phyloP scores from a whole-genome alignment of 495 filamentous ascomycete genomes.

The Usnea hakonensis region DNA sequence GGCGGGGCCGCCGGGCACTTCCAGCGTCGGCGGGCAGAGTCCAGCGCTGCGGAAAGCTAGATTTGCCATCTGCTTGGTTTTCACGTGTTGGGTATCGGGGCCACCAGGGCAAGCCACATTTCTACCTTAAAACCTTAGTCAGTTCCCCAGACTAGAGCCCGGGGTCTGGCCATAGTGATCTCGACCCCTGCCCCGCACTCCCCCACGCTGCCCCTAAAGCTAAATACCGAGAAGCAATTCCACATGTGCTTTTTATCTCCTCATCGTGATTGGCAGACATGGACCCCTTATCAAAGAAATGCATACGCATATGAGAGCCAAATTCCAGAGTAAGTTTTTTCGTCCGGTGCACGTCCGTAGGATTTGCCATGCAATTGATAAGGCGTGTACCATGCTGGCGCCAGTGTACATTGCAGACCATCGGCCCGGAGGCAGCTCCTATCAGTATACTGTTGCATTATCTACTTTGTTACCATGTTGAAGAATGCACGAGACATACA shows the following conservation, averaged over 20 bases:
- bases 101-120: background rate
- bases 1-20: slow-evolving; percentile 21
- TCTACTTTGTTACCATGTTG: background rate
- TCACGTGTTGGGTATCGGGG: background rate
- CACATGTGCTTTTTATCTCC: background rate
- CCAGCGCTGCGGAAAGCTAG: background rate
- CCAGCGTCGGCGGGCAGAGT: background rate
- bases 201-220: background rate
- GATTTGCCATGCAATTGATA: background rate
- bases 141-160: background rate
- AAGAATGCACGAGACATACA: background rate
- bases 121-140: background rate
- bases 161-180: background rate
- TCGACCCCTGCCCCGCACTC: background rate
- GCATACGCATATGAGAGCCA: background rate
- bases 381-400: background rate
- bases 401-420: background rate
- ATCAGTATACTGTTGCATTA: background rate
- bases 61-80: background rate
- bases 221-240: background rate
- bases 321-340: background rate
- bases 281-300: background rate
- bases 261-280: background rate
- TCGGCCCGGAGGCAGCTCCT: slow-evolving; percentile 1
- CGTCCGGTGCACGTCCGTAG: background rate